Percentiles rank a stretch among this genome's conserved stretches.
Conservation (phyloP, 768 basidiomycete species). For the Mrakia blollopis region DNA sequence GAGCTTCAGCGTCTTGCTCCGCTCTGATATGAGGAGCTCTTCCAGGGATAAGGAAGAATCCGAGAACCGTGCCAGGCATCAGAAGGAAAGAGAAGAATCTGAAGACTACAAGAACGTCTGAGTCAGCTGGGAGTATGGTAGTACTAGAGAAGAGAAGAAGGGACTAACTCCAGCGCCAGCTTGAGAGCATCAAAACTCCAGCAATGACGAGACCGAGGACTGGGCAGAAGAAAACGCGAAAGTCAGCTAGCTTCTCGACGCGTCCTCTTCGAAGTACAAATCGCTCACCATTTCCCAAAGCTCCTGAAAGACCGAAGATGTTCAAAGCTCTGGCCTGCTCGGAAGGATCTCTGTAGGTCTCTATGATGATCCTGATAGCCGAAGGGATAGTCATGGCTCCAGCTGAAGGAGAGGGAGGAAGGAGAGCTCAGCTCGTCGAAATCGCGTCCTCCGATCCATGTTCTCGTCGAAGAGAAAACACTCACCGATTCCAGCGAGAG, state of each 20-base stretch:
- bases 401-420: slow-evolving; percentile 10
- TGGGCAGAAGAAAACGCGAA: not conserved
- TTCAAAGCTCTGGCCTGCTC: slow-evolving; percentile 41
- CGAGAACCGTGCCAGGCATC: slow-evolving; percentile 37
- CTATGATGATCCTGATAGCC: slow-evolving; percentile 37
- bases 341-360: slow-evolving; percentile 40
- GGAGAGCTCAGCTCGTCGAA: not conserved
- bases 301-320: slow-evolving; percentile 41
- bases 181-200: slow-evolving; percentile 41
- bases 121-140: too few relatives aligned
- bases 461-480: not conserved
- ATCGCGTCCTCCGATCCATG: too few relatives aligned
- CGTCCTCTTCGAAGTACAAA: not conserved
- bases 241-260: not conserved
- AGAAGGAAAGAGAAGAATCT: slow-evolving; percentile 39
- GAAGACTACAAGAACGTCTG: too few relatives aligned
- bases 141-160: too few relatives aligned
- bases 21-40: not conserved
- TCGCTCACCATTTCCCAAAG: slow-evolving; percentile 16
- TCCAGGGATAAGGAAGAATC: slow-evolving; percentile 37
- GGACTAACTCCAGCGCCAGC: slow-evolving; percentile 44
- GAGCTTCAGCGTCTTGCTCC: not conserved
- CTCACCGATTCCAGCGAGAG: slow-evolving; percentile 37
- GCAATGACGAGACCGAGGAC: slow-evolving; percentile 40
- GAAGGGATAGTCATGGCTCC: slow-evolving; percentile 42